Evolutionary conservation across 2,329 filamentous ascomycete genomes (phyloP), one percentile per base, ranked within the genome.

Genomic region (Stachybotrys echinatus): DNA sequence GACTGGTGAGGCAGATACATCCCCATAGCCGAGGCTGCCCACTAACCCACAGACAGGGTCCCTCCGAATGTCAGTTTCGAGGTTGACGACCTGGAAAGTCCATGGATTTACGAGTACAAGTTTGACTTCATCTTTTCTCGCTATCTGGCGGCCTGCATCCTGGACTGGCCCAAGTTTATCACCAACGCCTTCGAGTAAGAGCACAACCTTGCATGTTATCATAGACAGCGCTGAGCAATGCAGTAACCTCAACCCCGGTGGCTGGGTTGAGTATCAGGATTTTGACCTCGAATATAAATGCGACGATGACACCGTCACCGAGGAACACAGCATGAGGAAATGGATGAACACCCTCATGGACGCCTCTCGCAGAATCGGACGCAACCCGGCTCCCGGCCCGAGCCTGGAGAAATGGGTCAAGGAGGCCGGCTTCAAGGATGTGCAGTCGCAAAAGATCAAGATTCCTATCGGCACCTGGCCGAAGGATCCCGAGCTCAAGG

Each of bases 81-180:
- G 44, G 58, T 71, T n/a, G 69, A 70, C 46, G 68, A 71, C 27
- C 48, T 64, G 1, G 65, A 70, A 47, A 55, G 50, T 7, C 42
- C 50, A 2, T 66, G 63, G 64, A 51, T 59, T 49, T 45, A 52
- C 23, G 12, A 58, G 47, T 12, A 50, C n/a, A 57, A 73, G 1
- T 67, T 67, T 21, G 65, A 69, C 52, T 71, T 59, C 47, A 68
- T 73, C 48, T 69, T 72, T 48, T 58, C 62, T 2, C 64, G 71
- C 0, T 65, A 62, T 49, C 55, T 72, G 50, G 48, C 60, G 4
- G 64, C 59, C 6, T 59, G 56, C 22, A 64, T 73, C 44, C 52
- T 56, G 6, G 61, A 70, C 55, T 68, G 62, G 62, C 55, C 54
- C 3, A 55, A 49, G 34, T 48, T 62, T 4, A 56, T 61, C 20